phyloP scores from a whole-genome alignment of 2,329 filamentous ascomycete species.

The Basipetospora chlamydospora region DNA sequence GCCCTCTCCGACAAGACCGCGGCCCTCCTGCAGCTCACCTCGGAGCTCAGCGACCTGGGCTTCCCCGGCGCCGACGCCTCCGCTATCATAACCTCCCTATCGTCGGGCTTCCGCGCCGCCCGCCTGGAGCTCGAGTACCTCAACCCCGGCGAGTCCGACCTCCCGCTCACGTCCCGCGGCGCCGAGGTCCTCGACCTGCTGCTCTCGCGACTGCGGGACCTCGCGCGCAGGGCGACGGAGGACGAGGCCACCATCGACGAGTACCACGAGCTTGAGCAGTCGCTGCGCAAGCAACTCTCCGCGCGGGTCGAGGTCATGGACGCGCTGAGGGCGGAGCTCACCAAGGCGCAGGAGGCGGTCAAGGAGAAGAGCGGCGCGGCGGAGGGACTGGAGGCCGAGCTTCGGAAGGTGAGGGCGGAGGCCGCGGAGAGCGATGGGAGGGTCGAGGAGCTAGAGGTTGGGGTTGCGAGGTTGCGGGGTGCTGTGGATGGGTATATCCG shows the following conservation, averaged over 20 bases:
- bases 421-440: constrained; percentile 3
- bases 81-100: constrained; percentile 34
- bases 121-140: constrained; percentile 49
- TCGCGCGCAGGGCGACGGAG: constrained; percentile 30
- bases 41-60: constrained; percentile 32
- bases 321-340: constrained; percentile 26
- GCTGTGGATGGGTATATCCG: constrained; percentile 37
- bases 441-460: constrained; percentile 32
- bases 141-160: constrained; percentile 39
- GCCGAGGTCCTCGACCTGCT: constrained; percentile 41
- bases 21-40: constrained; percentile 28
- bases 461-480: constrained; percentile 33
- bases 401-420: constrained; percentile 16
- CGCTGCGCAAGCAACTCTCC: constrained; percentile 40
- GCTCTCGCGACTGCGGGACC: constrained; percentile 31
- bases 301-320: constrained; percentile 38
- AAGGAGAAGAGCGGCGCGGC: neutral
- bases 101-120: constrained; percentile 36
- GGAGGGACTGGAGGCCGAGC: constrained; percentile 28
- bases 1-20: constrained; percentile 33
- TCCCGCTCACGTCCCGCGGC: constrained; percentile 37
- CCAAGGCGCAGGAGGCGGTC: constrained; percentile 13
- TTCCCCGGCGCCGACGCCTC: constrained; percentile 32
- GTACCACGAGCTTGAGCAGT: constrained; percentile 41
- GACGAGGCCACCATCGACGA: constrained; percentile 43